Evolutionary conservation across 1,139 yeast genomes (phyloP), one percentile per base, ranked within the genome.

Genomic region (Geotrichum bryndzae): DNA sequence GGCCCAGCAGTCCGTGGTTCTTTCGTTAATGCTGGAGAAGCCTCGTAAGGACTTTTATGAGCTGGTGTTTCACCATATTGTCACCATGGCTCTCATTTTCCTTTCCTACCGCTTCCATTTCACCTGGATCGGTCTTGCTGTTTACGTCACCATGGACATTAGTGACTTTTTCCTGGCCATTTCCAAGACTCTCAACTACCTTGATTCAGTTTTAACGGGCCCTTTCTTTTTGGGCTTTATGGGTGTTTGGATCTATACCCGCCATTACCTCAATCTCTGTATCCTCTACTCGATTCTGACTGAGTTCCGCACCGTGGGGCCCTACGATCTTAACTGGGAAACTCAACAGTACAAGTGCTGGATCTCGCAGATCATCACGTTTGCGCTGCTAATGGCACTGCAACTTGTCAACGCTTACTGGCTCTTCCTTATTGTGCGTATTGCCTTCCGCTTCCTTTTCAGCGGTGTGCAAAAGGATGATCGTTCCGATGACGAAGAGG

Each of bases 301-400:
- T 31, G 96, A 91, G 73, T 94, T 89, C 76, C 82, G 80, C 67
- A 84, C 95, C 2, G 90, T 90, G 46, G 98, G 98, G 56, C 86
- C 86, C 65, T 91, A 81, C 77, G 82, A 82, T 62, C 80, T 95
- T 69, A 85, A 90, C 77, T 94, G 92, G 86, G 90, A 82, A n/a
- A 86, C 95, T 41, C 94, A 91, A 73, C 97, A 92, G 74, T 94
- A 92, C 79, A 94, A 95, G 76, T 94, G 98, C 77, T 90, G 90
- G 87, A 89, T 95, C 67, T 88, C 98, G 22, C 96, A 90, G 77
- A 88, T 89, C 64, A 91, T 94, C 72, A 92, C 94, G 1, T 92
- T 94, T 71, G 76, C 77, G 25, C 82, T 94, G 71, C 82, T 94
- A 64, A 79, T 83, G 62, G 92, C 95, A 1, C 81, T 94, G 67